phyloP scores from a whole-genome alignment of 2,329 filamentous ascomycete species.

The Trichoderma aggressivum region DNA sequence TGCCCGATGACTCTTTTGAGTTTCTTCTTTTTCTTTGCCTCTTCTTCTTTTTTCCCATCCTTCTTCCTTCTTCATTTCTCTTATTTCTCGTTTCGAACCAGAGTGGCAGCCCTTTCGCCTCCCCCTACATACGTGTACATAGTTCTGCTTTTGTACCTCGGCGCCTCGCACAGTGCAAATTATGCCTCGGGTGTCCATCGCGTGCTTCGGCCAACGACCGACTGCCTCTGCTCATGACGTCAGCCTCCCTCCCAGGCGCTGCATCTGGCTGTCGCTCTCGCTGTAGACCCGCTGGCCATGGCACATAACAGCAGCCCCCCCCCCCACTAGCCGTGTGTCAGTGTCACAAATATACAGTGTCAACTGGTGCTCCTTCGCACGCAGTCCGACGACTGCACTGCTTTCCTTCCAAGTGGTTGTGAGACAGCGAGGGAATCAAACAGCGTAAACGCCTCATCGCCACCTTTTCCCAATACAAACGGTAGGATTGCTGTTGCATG shows the following conservation, averaged over 20 bases:
- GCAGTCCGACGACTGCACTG: not conserved
- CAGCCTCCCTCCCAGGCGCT: not conserved
- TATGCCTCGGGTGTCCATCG: too few relatives aligned
- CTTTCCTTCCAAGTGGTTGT: not conserved
- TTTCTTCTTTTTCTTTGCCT: not conserved
- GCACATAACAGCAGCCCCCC: not conserved
- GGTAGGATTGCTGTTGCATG: not conserved
- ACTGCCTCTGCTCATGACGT: conserved; percentile 10
- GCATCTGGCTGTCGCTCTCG: not conserved
- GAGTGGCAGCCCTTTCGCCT: not conserved
- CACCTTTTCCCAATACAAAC: not conserved
- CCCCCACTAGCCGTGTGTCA: not conserved
- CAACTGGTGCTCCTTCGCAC: not conserved
- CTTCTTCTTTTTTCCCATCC: not conserved
- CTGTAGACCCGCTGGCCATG: not conserved
- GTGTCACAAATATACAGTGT: not conserved
- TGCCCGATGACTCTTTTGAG: not conserved
- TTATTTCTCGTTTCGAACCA: not conserved
- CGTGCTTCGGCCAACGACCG: conserved; percentile 18
- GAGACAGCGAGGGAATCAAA: not conserved
- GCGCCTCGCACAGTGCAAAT: not conserved
- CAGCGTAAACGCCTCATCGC: not conserved
- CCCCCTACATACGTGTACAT: not conserved
- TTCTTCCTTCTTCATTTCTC: not conserved
- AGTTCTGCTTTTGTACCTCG: not conserved